A percentile compares a stretch with the other conserved stretches of the same genome.
phyloP scores from a whole-genome alignment of 371 early-diverging fungal species.

The Chytridiales sp. region DNA sequence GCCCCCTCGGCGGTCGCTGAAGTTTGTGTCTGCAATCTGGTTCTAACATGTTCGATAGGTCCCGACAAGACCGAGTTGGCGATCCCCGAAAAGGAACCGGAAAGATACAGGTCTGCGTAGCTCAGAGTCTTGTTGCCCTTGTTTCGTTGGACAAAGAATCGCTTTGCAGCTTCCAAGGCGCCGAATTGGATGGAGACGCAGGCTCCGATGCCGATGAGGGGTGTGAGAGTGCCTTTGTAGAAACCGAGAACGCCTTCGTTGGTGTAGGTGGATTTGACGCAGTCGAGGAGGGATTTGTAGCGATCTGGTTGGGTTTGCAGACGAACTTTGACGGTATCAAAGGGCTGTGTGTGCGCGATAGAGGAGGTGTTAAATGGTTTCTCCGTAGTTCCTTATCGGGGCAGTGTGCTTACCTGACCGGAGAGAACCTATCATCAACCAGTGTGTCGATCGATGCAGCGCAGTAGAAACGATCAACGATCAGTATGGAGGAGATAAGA shows the following conservation, averaged over 20 bases:
- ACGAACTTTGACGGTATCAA: conserved; percentile 59
- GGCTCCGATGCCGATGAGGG: conserved; percentile 54
- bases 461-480: no score
- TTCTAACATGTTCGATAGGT: conserved; percentile 59
- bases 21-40: conserved; percentile 53
- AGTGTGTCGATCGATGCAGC: background rate
- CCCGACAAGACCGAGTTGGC: conserved; percentile 54
- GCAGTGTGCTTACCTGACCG: conserved; percentile 32
- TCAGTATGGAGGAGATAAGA: no score
- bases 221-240: conserved; percentile 61
- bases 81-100: conserved; percentile 52
- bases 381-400: no score
- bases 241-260: conserved; percentile 51
- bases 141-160: conserved; percentile 36
- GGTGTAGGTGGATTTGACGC: conserved; percentile 44
- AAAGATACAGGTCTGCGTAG: conserved; percentile 43
- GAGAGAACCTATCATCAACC: conserved; percentile 19
- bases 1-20: conserved; percentile 15
- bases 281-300: conserved; percentile 49
- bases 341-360: no score
- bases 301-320: conserved; percentile 52
- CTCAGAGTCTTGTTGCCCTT: conserved; percentile 27
- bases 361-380: no score
- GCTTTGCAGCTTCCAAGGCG: conserved; percentile 51
- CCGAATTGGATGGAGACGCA: conserved; percentile 62